These are phyloP conservation scores for Penicillium frequentans DNA, from an alignment of 2,329 filamentous ascomycete species.

Conservation along the genomic window DNA sequence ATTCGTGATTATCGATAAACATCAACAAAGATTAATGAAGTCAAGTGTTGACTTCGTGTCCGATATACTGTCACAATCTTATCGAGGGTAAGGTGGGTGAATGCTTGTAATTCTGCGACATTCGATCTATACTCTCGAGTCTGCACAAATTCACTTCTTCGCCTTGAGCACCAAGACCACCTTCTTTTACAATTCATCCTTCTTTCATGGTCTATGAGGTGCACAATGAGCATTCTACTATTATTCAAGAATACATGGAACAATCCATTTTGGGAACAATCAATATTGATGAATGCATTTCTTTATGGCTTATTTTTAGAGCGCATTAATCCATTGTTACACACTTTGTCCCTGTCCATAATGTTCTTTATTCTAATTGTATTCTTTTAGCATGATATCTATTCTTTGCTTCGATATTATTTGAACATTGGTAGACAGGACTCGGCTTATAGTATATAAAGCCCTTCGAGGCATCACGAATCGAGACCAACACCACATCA, in stretches of 20 bases:
- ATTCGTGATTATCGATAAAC: no score
- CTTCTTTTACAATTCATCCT: no score
- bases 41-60: no score
- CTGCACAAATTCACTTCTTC: no score
- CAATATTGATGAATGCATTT: background rate
- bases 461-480: background rate
- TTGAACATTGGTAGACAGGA: background rate
- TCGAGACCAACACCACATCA: background rate
- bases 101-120: no score
- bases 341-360: background rate
- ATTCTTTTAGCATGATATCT: background rate
- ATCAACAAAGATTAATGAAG: no score
- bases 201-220: no score
- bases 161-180: no score
- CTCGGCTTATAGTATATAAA: background rate
- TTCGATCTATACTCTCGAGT: no score
- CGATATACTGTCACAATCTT: no score
- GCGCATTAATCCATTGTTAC: background rate
- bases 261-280: background rate
- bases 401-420: background rate
- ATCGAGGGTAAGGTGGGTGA: no score
- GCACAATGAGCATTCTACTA: no score
- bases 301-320: background rate
- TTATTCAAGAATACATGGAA: background rate
- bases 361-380: background rate